phyloP scores from a whole-genome alignment of 2,329 filamentous ascomycete genomes.

The Dothiorella sarmentorum region DNA sequence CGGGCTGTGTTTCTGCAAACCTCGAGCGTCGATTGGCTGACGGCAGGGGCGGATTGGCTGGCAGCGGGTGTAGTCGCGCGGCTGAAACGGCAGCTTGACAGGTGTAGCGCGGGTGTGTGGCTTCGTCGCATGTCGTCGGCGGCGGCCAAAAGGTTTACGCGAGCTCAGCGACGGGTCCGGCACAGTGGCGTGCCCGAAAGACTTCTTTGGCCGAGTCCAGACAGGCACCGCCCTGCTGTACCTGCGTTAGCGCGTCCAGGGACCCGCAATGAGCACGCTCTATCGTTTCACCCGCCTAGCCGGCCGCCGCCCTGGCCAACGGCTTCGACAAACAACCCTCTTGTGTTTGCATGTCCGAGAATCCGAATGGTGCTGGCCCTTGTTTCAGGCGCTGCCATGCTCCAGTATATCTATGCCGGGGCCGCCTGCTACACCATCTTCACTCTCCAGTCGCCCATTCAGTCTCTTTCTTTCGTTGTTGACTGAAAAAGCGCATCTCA shows the following conservation, averaged over 20 bases:
- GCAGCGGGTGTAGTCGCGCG: constrained; percentile 2
- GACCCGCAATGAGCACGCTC: not conserved
- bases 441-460: not conserved
- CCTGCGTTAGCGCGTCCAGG: constrained; percentile 6
- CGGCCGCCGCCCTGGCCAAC: not conserved
- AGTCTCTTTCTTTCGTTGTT: constrained; percentile 3
- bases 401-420: constrained; percentile 9
- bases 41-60: too few species aligned
- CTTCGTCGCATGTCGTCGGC: too few species aligned
- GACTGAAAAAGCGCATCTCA: constrained; percentile 5
- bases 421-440: not conserved
- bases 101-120: too few species aligned
- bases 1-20: not conserved
- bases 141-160: too few species aligned
- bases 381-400: not conserved
- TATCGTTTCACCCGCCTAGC: constrained; percentile 15
- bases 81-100: constrained; percentile 6
- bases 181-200: not conserved
- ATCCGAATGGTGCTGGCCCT: not conserved
- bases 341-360: constrained; percentile 2
- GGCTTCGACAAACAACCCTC: not conserved
- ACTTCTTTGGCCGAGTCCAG: not conserved
- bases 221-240: not conserved
- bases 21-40: too few species aligned
- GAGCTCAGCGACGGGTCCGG: too few species aligned